Percentiles rank a stretch among this genome's conserved stretches.
phyloP scores from a whole-genome alignment of 257 asterid genomes.

The Osmanthus fragrans region DNA sequence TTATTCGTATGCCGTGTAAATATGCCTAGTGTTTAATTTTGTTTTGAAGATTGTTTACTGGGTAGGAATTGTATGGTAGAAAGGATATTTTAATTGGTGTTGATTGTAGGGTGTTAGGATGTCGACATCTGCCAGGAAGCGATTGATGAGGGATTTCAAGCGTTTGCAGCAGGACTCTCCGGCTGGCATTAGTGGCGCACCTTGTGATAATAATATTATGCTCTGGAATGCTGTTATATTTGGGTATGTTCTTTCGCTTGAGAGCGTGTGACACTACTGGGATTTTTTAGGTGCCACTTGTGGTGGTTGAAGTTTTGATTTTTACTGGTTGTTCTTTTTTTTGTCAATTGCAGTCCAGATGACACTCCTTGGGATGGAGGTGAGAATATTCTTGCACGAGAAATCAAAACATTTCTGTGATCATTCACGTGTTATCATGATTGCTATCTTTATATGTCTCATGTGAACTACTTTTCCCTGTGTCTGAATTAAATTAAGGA shows the following conservation, averaged over 20 bases:
- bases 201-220: slow-evolving; percentile 85
- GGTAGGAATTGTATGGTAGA: not conserved
- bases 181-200: slow-evolving; percentile 95
- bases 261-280: not conserved
- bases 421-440: not conserved
- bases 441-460: not conserved
- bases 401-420: not conserved
- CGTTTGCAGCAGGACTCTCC: slow-evolving; percentile 95
- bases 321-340: slow-evolving; percentile 16
- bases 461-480: not conserved
- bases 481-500: not conserved
- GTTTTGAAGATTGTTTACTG: slow-evolving; percentile 10
- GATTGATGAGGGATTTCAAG: slow-evolving; percentile 95
- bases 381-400: slow-evolving; percentile 34
- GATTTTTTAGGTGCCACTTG: not conserved
- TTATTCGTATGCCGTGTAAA: slow-evolving; percentile 2
- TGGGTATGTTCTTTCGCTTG: slow-evolving; percentile 48
- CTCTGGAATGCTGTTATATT: slow-evolving; percentile 94
- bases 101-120: slow-evolving; percentile 50
- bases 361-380: slow-evolving; percentile 99
- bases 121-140: slow-evolving; percentile 90
- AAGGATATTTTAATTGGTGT: not conserved
- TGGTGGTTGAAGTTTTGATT: not conserved
- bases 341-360: slow-evolving; percentile 72
- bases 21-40: slow-evolving; percentile 3